These are phyloP conservation scores for Fusarium sterilihyphosum DNA, from an alignment of 2,329 filamentous ascomycete genomes.

Conservation along the genomic window DNA sequence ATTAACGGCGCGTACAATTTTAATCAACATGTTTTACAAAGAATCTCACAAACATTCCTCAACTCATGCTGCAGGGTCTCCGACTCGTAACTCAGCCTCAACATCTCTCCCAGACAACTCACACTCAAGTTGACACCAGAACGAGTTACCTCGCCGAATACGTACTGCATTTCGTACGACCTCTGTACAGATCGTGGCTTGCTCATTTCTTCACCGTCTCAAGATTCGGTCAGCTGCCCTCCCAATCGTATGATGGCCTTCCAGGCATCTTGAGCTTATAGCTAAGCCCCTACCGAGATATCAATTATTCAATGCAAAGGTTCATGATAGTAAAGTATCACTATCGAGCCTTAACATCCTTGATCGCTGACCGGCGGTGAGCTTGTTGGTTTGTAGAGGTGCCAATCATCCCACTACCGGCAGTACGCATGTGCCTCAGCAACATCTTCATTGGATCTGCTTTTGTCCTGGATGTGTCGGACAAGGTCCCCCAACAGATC, in stretches of 20 bases:
- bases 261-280: constrained; percentile 13
- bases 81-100: constrained; percentile 11
- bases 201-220: constrained; percentile 38
- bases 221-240: constrained; percentile 36
- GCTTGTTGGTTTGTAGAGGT: constrained; percentile 14
- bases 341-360: constrained; percentile 9
- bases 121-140: background rate
- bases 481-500: constrained; percentile 15
- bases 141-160: constrained; percentile 18
- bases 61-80: background rate
- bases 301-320: constrained; percentile 9
- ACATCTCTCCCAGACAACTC: background rate
- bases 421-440: constrained; percentile 24
- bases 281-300: constrained; percentile 10
- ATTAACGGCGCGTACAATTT: background rate
- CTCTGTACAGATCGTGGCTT: constrained; percentile 33
- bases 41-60: background rate
- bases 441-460: constrained; percentile 27
- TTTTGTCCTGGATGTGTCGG: constrained; percentile 10
- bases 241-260: constrained; percentile 37
- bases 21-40: background rate
- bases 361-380: constrained; percentile 40
- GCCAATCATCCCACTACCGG: constrained; percentile 38
- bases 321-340: background rate
- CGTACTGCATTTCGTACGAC: constrained; percentile 38